Base-by-base conservation (phyloP, 1,284 basidiomycete species). In the Cutaneotrichosporon mucoides region DNA sequence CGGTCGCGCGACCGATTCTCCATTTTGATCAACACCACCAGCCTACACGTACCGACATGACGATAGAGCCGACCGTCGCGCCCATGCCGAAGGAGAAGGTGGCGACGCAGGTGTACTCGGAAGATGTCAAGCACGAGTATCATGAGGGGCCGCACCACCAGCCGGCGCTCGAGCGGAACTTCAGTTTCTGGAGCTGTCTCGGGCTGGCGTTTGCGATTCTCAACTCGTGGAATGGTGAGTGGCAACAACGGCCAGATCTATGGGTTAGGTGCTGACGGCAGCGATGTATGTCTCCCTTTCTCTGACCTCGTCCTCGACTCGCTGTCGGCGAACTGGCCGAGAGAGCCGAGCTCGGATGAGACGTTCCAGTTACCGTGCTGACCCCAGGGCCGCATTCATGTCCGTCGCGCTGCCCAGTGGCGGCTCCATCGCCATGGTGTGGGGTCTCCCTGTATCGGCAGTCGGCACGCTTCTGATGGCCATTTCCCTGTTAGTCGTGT, bases 351-450 rank as follows among this genome's bases (percentile, higher is more conserved):
- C 24, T 24, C 24, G 24, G 24, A 24, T 24, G 24, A 24, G 24
- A 24, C 2, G 24, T 24, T 24, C 24, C 24, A 24, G 24, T 24
- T 24, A 24, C 24, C n/a, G 9, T 5, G 36, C 53, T 55, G 12
- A 55, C 53, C 13, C 8, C 54, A 60, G 51, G 59, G 45, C 59
- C 15, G 45, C 55, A n/a, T 48, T 38, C 10, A 47, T 59, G 12
- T 46, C 45, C 45, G 47, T 69, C 12, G 63, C 65, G 9, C 66
- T 78, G 12, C 60, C 72, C 6, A 71, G 69, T 0, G 76, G 75
- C 6, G 76, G 75, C 1, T 68, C 70, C 7, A 66, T 70, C 13
- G 67, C 71, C 3, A 69, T 75, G 47, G 65, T 76, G 16, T 78
- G 72, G 72, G 76, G 76, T 13, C 65, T 78, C 44, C 46, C 74